Percentiles rank a stretch among this genome's conserved stretches.
phyloP scores from a whole-genome alignment of 2,329 filamentous ascomycete genomes.

The Colletotrichum theobromicola region DNA sequence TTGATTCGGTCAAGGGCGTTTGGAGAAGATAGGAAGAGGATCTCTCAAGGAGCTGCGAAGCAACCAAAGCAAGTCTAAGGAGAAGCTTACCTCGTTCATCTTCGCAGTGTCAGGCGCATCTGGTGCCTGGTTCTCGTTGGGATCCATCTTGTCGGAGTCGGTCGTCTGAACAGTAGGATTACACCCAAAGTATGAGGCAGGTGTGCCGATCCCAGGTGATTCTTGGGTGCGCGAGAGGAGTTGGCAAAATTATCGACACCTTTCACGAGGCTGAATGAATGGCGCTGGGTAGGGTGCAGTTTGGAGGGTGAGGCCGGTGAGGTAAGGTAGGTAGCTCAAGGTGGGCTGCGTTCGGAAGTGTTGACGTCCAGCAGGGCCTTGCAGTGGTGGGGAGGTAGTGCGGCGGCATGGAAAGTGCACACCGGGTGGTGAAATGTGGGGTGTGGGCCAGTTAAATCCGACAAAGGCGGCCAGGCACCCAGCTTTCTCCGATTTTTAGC shows the following conservation, averaged over 20 bases:
- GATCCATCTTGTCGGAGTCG: constrained; percentile 45
- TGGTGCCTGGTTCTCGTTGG: constrained; percentile 44
- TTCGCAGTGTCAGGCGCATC: constrained; percentile 64
- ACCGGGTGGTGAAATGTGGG: not conserved
- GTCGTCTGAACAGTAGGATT: not conserved
- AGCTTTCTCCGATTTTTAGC: not conserved
- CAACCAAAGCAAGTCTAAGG: not conserved
- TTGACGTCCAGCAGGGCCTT: constrained; percentile 4
- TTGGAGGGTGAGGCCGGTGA: not conserved
- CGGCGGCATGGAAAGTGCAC: not conserved
- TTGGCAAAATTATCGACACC: not conserved
- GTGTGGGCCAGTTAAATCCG: constrained; percentile 2
- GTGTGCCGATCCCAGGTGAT: not conserved
- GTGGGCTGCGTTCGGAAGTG: not conserved
- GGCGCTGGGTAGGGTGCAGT: not conserved
- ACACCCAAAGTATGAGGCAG: not conserved
- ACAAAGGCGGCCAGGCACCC: not conserved
- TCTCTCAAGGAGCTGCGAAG: not conserved
- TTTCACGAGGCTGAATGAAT: not conserved
- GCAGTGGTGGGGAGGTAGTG: constrained; percentile 1
- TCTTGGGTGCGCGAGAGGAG: not conserved
- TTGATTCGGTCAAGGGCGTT: not conserved
- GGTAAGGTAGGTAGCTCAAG: not conserved
- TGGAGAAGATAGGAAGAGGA: not conserved
- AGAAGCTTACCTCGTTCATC: constrained; percentile 56